Conservation (phyloP, 352 stramenopile species). For the Pythium aristosporum region DNA sequence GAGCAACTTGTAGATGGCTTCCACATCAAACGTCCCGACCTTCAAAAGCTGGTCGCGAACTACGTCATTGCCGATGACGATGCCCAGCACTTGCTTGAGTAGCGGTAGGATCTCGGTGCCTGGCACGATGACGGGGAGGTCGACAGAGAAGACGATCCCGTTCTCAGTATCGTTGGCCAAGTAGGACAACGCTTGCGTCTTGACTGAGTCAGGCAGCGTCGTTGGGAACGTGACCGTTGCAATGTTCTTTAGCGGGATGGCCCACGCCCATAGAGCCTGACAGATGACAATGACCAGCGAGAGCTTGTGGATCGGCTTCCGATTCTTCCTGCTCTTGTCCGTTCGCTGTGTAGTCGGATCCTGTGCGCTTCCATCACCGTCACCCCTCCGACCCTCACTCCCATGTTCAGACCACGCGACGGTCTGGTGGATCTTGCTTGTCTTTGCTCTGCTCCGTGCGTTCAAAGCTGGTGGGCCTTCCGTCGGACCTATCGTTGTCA, state of each 20-base stretch:
- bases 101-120: slow-evolving; percentile 32
- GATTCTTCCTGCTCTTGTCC: no score
- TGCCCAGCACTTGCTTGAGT: slow-evolving; percentile 32
- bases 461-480: background rate
- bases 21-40: slow-evolving; percentile 35
- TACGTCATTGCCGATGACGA: slow-evolving; percentile 24
- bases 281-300: slow-evolving; percentile 27
- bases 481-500: slow-evolving; percentile 24
- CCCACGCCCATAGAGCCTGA: slow-evolving; percentile 39
- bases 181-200: slow-evolving; percentile 12
- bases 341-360: no score
- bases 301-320: slow-evolving; percentile 27
- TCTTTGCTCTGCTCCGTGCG: slow-evolving; percentile 6
- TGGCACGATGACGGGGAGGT: slow-evolving; percentile 9
- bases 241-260: slow-evolving; percentile 46
- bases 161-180: background rate
- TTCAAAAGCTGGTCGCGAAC: slow-evolving; percentile 31
- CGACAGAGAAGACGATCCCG: slow-evolving; percentile 7
- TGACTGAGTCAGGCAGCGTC: slow-evolving; percentile 28
- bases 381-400: slow-evolving; percentile 1
- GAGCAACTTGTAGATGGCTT: slow-evolving; percentile 37
- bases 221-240: slow-evolving; percentile 35
- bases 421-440: slow-evolving; percentile 11
- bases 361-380: background rate
- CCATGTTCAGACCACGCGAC: slow-evolving; percentile 29